Conservation (phyloP, 2,329 filamentous ascomycete genomes). For the Aspergillus cejpii region DNA sequence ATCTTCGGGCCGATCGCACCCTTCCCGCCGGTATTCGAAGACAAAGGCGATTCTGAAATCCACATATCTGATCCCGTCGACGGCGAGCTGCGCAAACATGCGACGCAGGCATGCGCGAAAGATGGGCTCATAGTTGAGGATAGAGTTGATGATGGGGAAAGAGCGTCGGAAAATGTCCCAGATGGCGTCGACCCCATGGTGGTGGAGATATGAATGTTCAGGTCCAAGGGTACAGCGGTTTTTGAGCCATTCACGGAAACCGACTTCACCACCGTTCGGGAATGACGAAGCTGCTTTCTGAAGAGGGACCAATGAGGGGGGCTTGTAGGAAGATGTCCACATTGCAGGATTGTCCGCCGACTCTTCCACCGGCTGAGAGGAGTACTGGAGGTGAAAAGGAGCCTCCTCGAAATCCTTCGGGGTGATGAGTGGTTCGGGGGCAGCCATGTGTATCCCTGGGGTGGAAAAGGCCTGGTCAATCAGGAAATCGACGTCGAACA, state of each 20-base stretch:
- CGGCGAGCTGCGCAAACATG: slow-evolving; percentile 64
- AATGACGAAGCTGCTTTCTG: slow-evolving; percentile 63
- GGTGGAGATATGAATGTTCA: slow-evolving; percentile 68
- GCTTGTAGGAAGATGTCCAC: slow-evolving; percentile 60
- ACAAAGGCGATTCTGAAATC: slow-evolving; percentile 74
- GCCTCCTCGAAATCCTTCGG: slow-evolving; percentile 50
- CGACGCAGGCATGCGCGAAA: slow-evolving; percentile 67
- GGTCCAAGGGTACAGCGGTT: slow-evolving; percentile 64
- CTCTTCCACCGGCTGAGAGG: slow-evolving; percentile 41
- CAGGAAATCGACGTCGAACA: slow-evolving; percentile 79
- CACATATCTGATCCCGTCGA: slow-evolving; percentile 77
- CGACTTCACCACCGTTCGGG: slow-evolving; percentile 61
- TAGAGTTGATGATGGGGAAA: slow-evolving; percentile 65
- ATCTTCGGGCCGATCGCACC: slow-evolving; percentile 57
- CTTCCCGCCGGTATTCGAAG: slow-evolving; percentile 61
- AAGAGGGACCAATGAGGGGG: slow-evolving; percentile 54
- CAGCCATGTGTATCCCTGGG: slow-evolving; percentile 65
- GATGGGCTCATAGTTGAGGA: slow-evolving; percentile 87
- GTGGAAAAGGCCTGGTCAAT: slow-evolving; percentile 63
- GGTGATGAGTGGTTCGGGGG: slow-evolving; percentile 52
- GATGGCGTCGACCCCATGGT: slow-evolving; percentile 74
- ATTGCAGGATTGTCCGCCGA: slow-evolving; percentile 47
- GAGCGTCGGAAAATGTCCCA: slow-evolving; percentile 75
- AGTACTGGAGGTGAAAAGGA: slow-evolving; percentile 57
- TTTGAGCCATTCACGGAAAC: slow-evolving; percentile 72